These are phyloP conservation scores for Penicillium olsonii DNA, from an alignment of 2,329 filamentous ascomycete species.

Conservation along the genomic window DNA sequence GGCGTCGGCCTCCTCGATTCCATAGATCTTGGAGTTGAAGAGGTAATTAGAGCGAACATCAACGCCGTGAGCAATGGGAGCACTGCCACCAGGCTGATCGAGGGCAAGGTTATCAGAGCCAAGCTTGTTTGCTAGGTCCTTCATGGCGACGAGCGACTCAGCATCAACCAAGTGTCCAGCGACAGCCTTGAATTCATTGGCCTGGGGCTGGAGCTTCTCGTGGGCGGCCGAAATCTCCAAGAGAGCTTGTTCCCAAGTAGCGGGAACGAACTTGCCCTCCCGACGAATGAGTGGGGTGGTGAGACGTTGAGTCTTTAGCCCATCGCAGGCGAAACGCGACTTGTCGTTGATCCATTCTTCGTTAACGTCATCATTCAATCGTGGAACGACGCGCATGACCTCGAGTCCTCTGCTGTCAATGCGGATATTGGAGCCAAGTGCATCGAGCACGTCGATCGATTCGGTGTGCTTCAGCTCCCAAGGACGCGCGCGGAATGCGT, in stretches of 20 bases:
- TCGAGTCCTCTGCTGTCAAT: conserved; percentile 91
- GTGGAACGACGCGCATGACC: conserved; percentile 90
- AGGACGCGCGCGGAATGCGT: conserved; percentile 92
- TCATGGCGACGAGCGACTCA: conserved; percentile 92
- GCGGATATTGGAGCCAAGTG: conserved; percentile 88
- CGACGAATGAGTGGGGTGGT: conserved; percentile 88
- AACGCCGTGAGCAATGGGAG: conserved; percentile 85
- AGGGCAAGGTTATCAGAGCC: conserved; percentile 94
- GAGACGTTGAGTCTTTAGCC: conserved; percentile 90
- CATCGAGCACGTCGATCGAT: conserved; percentile 92
- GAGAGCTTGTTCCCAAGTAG: conserved; percentile 93
- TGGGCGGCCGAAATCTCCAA: conserved; percentile 82
- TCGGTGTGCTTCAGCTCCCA: conserved; percentile 98
- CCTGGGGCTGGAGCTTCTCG: conserved; percentile 76
- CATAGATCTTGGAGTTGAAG: conserved; percentile 94
- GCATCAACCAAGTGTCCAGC: conserved; percentile 89
- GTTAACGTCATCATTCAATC: conserved; percentile 96
- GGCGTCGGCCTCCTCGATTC: conserved; percentile 89
- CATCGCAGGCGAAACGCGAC: conserved; percentile 92
- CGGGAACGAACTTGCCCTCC: conserved; percentile 87
- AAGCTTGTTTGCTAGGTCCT: conserved; percentile 94
- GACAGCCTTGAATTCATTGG: conserved; percentile 93
- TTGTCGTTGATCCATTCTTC: conserved; percentile 99
- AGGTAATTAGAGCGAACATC: conserved; percentile 93
- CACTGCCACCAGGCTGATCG: conserved; percentile 80